phyloP scores from a whole-genome alignment of 2,329 filamentous ascomycete genomes.

The Tolypocladium amazonense region DNA sequence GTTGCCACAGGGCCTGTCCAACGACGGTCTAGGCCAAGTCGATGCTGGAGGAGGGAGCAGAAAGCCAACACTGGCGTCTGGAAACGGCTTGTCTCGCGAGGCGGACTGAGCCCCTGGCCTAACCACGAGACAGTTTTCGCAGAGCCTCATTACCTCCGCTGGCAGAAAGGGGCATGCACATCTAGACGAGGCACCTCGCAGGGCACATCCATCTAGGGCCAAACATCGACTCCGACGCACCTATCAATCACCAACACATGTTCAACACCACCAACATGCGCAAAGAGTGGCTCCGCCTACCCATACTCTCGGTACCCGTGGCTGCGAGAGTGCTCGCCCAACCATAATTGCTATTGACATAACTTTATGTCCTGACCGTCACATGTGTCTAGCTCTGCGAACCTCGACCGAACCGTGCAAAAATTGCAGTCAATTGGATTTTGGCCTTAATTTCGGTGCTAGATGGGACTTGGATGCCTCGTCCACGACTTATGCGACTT shows the following conservation, averaged over 20 bases:
- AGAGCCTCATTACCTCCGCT: background rate
- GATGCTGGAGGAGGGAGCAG: background rate
- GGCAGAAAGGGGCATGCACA: background rate
- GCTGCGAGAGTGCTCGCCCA: background rate
- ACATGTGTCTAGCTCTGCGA: no score
- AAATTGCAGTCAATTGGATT: background rate
- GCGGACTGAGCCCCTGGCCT: background rate
- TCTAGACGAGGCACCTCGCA: background rate
- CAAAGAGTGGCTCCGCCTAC: background rate
- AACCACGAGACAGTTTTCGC: background rate
- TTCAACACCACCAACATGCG: background rate
- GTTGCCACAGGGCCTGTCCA: background rate
- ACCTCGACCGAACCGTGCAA: background rate
- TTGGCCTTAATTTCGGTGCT: background rate
- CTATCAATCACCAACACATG: constrained; percentile 6
- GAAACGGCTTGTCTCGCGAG: background rate
- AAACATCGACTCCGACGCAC: background rate
- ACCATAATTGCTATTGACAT: background rate
- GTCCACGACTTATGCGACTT: no score
- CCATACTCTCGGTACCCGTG: background rate
- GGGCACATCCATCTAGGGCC: background rate
- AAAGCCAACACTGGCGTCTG: no score
- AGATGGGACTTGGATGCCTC: no score
- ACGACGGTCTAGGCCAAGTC: background rate
- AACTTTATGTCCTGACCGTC: background rate